Percentiles rank a stretch among this genome's conserved stretches.
phyloP scores from a whole-genome alignment of 108 stramenopile genomes.

The Cyclotella sp. region DNA sequence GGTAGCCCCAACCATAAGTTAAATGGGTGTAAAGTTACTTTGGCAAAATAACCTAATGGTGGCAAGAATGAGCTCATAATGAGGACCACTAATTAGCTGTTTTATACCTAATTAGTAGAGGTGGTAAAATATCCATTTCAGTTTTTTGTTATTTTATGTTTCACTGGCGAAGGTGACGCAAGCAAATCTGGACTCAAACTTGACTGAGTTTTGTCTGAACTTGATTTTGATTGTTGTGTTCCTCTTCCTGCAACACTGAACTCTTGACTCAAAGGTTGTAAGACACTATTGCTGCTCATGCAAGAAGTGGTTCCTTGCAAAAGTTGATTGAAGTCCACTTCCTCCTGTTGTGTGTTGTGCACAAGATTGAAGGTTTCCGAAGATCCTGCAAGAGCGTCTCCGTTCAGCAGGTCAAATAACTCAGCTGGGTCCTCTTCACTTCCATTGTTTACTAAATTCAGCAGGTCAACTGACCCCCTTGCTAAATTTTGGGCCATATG shows the following conservation, averaged over 20 bases:
- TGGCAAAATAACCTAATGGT: too few species aligned
- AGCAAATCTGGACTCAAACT: slow-evolving; percentile 54
- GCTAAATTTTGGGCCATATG: slow-evolving; percentile 44
- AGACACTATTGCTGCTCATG: neutral
- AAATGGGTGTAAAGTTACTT: too few species aligned
- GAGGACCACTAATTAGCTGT: too few species aligned
- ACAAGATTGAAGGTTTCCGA: slow-evolving; percentile 10
- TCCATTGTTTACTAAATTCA: neutral
- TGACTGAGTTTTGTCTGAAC: slow-evolving; percentile 36
- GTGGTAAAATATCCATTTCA: too few species aligned
- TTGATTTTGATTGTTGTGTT: slow-evolving; percentile 48
- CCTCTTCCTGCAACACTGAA: slow-evolving; percentile 23
- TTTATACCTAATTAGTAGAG: too few species aligned
- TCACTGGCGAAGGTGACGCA: slow-evolving; percentile 44
- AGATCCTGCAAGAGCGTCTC: neutral
- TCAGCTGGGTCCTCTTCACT: neutral
- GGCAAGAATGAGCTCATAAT: too few species aligned
- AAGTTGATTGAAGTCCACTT: slow-evolving; percentile 31
- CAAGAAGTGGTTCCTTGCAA: neutral
- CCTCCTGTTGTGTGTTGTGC: slow-evolving; percentile 6
- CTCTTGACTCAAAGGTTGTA: slow-evolving; percentile 27
- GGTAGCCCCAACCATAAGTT: too few species aligned
- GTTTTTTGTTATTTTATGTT: neutral
- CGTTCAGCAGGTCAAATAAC: neutral
- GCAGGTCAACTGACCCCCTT: slow-evolving; percentile 55